phyloP scores from a whole-genome alignment of 805 yeast genomes.

The Alloascoidea hylecoeti region DNA sequence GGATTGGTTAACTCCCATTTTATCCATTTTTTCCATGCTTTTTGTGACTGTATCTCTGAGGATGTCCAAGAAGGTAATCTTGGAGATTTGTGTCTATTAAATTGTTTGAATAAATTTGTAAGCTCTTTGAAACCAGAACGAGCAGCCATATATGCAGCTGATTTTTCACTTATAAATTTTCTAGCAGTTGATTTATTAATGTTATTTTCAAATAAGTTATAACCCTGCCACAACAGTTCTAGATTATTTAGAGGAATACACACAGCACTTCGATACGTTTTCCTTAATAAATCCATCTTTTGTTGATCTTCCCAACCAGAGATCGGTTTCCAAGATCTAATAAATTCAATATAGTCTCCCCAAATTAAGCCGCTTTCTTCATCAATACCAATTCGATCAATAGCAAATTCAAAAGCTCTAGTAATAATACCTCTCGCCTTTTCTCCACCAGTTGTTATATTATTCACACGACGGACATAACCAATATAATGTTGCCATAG shows the following conservation, averaged over 20 bases:
- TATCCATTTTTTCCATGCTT: constrained; percentile 62
- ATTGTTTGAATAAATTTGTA: constrained; percentile 36
- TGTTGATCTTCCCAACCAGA: constrained; percentile 79
- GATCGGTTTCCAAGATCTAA: constrained; percentile 65
- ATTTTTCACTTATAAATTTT: constrained; percentile 68
- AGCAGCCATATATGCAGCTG: constrained; percentile 79
- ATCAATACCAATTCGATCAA: constrained; percentile 69
- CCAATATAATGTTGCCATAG: constrained; percentile 69
- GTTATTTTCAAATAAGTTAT: constrained; percentile 74
- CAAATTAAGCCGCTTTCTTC: constrained; percentile 58
- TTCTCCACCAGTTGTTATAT: constrained; percentile 71
- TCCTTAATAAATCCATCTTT: constrained; percentile 62
- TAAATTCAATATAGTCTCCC: constrained; percentile 71
- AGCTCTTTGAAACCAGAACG: constrained; percentile 66
- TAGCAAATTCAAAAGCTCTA: constrained; percentile 75
- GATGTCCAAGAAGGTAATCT: constrained; percentile 10
- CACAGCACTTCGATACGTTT: constrained; percentile 53
- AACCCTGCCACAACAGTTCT: constrained; percentile 70
- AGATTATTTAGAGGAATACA: constrained; percentile 64
- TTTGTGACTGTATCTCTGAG: constrained; percentile 24
- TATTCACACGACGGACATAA: constrained; percentile 54
- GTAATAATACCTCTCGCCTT: constrained; percentile 59
- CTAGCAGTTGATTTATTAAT: constrained; percentile 66
- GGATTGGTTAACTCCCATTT: constrained; percentile 67
- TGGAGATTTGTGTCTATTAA: constrained; percentile 20